Evolutionary conservation across 176 grass and related monocot species (phyloP), one percentile per base, ranked within the genome.

Genomic region (Oryza glumipatula): DNA sequence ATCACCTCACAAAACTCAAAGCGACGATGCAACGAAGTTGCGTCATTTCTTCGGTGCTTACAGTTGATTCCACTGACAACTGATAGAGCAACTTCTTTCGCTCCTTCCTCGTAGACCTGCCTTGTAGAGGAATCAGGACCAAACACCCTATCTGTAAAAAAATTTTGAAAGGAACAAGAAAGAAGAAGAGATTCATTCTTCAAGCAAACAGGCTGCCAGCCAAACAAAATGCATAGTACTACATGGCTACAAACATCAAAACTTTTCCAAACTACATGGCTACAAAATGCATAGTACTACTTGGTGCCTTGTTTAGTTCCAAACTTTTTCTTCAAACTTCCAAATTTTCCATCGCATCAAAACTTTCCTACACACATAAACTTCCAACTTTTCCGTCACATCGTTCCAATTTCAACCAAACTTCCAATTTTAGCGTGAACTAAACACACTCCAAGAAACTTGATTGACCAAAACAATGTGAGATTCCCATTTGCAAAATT

Each of bases 41-140:
- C 74, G 65, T 77, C 9, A 12, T 79, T 79, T 70, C 28, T 86
- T 16, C 0, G 39, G 67, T 52, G 23, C 93, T 72, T 90, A 94
- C 94, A 87, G 81, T 99, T 99, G 71, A 99, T 99, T 82, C 97
- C 97, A 56, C 80, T 91, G 88, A 96, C 88, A 32, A 91, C 96
- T 80, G 94, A 99, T 23, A 99, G 88, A 66, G 92, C 93, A 82
- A 99, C 94, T 80, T 96, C 86, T 83, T 91, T 99, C 14, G 97
- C 91, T 46, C 97, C 94, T 69, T 96, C 91, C 83, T 92, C 91
- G 7, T 99, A 99, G 22, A 99, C 97, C 51, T 94, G 88, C 23
- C 84, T 90, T 77, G 97, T 99, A 35, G 67, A 80, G 77, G 81
- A 82, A 77, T 81, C 80, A 7, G 81, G 83, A 26, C 90, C 90